phyloP scores from a whole-genome alignment of 108 stramenopile genomes.

The Conticribra weissflogii region DNA sequence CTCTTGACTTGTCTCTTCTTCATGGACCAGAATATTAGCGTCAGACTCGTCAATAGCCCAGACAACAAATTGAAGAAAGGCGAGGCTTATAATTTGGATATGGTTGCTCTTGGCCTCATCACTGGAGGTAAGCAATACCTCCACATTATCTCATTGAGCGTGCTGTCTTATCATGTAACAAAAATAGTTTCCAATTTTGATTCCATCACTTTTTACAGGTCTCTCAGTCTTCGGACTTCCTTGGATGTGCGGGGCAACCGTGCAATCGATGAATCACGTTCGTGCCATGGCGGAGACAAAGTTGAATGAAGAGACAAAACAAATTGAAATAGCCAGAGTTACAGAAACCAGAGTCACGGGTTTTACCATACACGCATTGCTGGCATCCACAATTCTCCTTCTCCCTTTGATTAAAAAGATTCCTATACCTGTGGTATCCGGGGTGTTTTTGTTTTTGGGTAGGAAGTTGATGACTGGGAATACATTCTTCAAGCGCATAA shows the following conservation, averaged over 20 bases:
- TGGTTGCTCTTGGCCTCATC: constrained; percentile 90
- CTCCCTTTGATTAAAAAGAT: constrained; percentile 82
- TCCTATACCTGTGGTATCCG: constrained; percentile 93
- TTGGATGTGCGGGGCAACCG: constrained; percentile 98
- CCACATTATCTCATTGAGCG: too few relatives aligned
- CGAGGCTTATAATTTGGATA: constrained; percentile 91
- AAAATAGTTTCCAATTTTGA: constrained; percentile 2
- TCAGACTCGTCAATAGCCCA: constrained; percentile 89
- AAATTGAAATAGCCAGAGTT: constrained; percentile 75
- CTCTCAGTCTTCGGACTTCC: constrained; percentile 91
- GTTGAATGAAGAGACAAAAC: constrained; percentile 73
- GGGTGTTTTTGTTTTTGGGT: constrained; percentile 95
- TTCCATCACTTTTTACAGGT: constrained; percentile 17
- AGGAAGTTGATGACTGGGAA: constrained; percentile 87
- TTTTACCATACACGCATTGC: constrained; percentile 88
- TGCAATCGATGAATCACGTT: constrained; percentile 94
- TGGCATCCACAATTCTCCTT: constrained; percentile 76
- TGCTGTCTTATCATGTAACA: too few relatives aligned
- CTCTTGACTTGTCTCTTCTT: constrained; percentile 91
- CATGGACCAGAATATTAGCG: constrained; percentile 97
- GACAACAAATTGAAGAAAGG: constrained; percentile 92
- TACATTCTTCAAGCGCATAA: constrained; percentile 72
- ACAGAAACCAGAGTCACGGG: constrained; percentile 93
- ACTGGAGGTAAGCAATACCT: constrained; percentile 64
- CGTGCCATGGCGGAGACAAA: constrained; percentile 84